These are phyloP conservation scores for Sugiyamaella sp. DNA, from an alignment of 1,139 yeast genomes.

Conservation along the genomic window DNA sequence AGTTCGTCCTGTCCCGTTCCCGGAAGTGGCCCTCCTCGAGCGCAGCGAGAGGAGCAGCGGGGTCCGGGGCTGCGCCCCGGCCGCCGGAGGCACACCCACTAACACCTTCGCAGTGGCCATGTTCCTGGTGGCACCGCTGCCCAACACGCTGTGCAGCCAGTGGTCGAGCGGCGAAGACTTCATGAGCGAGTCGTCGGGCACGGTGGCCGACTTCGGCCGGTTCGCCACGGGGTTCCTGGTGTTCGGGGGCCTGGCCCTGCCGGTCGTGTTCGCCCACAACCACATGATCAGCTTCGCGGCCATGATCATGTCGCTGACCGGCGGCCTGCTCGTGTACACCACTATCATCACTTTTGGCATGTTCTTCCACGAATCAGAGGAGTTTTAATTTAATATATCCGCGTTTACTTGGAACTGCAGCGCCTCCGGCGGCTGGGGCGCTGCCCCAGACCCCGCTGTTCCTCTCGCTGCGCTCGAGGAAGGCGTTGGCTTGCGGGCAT, in stretches of 20 bases:
- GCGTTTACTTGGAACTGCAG: neutral
- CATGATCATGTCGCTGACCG: conserved; percentile 62
- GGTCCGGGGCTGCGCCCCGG: neutral
- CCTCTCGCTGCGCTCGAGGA: conserved; percentile 1
- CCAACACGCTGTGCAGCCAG: conserved; percentile 56
- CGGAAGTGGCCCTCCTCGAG: neutral
- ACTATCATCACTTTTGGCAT: conserved; percentile 73
- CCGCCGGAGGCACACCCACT: conserved; percentile 1
- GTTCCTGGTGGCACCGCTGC: conserved; percentile 68
- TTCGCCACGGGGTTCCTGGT: conserved; percentile 69
- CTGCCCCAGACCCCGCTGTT: neutral
- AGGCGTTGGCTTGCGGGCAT: no score
- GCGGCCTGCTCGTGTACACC: conserved; percentile 71
- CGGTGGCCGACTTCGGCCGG: conserved; percentile 63
- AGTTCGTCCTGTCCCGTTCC: no score
- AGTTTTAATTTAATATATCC: conserved; percentile 38
- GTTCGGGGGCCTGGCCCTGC: conserved; percentile 66
- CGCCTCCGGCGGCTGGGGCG: conserved; percentile 4
- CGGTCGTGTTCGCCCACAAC: conserved; percentile 67
- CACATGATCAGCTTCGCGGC: conserved; percentile 61
- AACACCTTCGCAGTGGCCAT: conserved; percentile 40
- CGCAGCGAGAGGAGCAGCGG: neutral
- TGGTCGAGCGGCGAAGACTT: conserved; percentile 50
- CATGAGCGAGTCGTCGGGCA: conserved; percentile 49
- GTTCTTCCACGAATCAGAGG: conserved; percentile 65